phyloP scores from a whole-genome alignment of 768 basidiomycete species.

The Agrocybe praecox region DNA sequence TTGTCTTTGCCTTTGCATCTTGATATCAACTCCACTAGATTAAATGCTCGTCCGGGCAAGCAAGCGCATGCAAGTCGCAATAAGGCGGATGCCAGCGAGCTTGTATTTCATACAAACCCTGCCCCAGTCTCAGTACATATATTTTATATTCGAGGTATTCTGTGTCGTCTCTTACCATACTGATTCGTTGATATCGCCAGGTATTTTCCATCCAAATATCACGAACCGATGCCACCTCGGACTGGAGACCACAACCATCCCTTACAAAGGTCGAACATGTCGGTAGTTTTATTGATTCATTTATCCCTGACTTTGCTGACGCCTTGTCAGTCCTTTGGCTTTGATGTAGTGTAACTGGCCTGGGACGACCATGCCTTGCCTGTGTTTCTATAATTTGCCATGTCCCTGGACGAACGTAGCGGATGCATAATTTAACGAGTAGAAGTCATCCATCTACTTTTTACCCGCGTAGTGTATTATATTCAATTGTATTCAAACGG shows the following conservation, averaged over 20 bases:
- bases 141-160: background rate
- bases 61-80: background rate
- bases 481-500: too few relatives aligned
- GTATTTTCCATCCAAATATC: background rate
- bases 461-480: too few relatives aligned
- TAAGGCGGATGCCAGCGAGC: background rate
- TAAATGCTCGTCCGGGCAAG: background rate
- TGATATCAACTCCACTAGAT: background rate
- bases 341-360: too few relatives aligned
- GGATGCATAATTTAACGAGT: too few relatives aligned
- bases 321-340: too few relatives aligned
- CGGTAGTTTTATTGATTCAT: too few relatives aligned
- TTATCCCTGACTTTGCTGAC: too few relatives aligned
- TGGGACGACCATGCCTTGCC: too few relatives aligned
- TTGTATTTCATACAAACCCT: background rate
- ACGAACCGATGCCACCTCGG: background rate
- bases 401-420: too few relatives aligned
- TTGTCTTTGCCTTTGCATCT: background rate
- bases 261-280: too few relatives aligned
- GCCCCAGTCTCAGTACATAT: background rate
- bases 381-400: too few relatives aligned
- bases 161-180: background rate
- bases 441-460: too few relatives aligned
- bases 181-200: background rate
- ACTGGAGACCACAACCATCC: background rate